phyloP scores from a whole-genome alignment of 768 basidiomycete species.

The Trametes maxima region DNA sequence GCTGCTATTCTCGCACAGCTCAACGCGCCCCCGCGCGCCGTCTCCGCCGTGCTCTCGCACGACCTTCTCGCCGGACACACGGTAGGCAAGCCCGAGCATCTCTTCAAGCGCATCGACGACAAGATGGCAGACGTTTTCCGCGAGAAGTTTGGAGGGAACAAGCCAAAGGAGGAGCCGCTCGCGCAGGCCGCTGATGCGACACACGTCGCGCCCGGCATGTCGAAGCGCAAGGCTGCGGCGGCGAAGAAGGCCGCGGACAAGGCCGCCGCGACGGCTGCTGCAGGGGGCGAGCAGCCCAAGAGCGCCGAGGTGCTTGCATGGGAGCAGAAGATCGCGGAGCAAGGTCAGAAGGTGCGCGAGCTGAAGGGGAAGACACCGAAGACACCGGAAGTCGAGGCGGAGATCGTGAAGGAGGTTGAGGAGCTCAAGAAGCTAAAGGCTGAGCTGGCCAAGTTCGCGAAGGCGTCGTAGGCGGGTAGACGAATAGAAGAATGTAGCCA shows the following conservation, averaged over 20 bases:
- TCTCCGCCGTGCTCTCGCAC: constrained; percentile 70
- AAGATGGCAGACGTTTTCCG: constrained; percentile 85
- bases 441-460: constrained; percentile 45
- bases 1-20: constrained; percentile 82
- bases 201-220: constrained; percentile 51
- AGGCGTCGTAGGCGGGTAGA: constrained; percentile 9
- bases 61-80: constrained; percentile 88
- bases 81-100: constrained; percentile 82
- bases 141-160: constrained; percentile 73
- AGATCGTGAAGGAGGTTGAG: constrained; percentile 62
- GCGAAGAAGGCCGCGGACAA: constrained; percentile 49
- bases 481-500: background rate
- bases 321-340: constrained; percentile 74
- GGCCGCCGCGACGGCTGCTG: constrained; percentile 35
- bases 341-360: constrained; percentile 72
- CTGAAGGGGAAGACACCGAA: constrained; percentile 68
- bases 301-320: constrained; percentile 71
- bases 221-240: constrained; percentile 52
- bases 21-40: constrained; percentile 82
- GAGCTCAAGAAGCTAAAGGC: constrained; percentile 67
- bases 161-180: constrained; percentile 40
- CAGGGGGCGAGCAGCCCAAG: constrained; percentile 54
- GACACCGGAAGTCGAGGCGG: constrained; percentile 60
- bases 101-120: constrained; percentile 95
- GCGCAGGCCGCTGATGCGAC: constrained; percentile 44